Evolutionary conservation across 371 early-diverging fungal genomes (phyloP).

Genomic region (Mortierella sp.): DNA sequence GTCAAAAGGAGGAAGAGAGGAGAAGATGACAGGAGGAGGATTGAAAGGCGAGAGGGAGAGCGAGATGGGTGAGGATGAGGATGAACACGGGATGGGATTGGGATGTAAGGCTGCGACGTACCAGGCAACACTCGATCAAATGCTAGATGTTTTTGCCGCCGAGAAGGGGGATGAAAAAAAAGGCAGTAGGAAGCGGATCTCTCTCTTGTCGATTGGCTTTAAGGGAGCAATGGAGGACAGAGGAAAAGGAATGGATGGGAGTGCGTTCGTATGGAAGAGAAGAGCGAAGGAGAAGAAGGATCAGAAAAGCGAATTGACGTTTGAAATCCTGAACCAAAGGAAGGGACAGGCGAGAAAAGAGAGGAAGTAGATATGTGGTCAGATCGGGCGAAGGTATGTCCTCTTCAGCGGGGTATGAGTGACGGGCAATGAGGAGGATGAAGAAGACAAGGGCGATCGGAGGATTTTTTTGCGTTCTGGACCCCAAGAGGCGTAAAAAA

Average conservation of each 20-base stretch:
- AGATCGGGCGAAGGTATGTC: constrained; percentile 16
- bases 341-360: background rate
- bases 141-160: background rate
- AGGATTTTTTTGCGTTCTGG: constrained; percentile 9
- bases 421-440: background rate
- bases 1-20: background rate
- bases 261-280: background rate
- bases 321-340: background rate
- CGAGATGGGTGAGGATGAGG: background rate
- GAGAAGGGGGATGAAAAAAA: background rate
- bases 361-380: background rate
- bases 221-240: background rate
- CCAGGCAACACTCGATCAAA: background rate
- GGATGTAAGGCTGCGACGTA: background rate
- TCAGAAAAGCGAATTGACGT: background rate
- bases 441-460: background rate
- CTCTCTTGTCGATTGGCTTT: background rate
- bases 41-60: background rate
- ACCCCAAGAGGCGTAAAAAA: constrained; percentile 1
- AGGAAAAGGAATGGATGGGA: background rate
- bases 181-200: background rate
- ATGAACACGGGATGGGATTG: background rate
- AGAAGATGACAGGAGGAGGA: background rate
- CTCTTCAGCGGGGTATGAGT: background rate
- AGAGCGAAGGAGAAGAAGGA: background rate